These are phyloP conservation scores for Berkeleyomyces rouxiae DNA, from an alignment of 2,329 filamentous ascomycete genomes.

Conservation along the genomic window DNA sequence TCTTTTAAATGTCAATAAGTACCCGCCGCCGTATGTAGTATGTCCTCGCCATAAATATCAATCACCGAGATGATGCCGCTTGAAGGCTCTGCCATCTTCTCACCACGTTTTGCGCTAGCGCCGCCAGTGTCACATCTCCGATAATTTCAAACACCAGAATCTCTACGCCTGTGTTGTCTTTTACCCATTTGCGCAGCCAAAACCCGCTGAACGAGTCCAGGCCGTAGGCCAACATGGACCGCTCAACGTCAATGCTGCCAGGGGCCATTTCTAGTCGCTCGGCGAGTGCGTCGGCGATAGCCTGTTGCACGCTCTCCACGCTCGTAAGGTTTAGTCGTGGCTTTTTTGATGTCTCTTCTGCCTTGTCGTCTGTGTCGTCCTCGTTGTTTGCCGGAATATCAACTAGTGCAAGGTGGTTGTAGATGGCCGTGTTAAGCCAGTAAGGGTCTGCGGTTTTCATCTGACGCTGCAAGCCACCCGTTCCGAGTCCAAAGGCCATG, in stretches of 20 bases:
- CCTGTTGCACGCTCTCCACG: slow-evolving; percentile 22
- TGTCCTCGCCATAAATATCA: neutral
- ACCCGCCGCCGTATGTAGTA: neutral
- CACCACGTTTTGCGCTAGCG: slow-evolving; percentile 24
- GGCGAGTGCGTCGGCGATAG: slow-evolving; percentile 18
- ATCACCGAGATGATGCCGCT: neutral
- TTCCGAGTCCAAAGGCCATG: slow-evolving; percentile 36
- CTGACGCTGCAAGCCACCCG: slow-evolving; percentile 35
- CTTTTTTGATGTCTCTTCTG: slow-evolving; percentile 14
- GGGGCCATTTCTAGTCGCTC: slow-evolving; percentile 27
- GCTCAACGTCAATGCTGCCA: slow-evolving; percentile 28
- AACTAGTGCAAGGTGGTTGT: slow-evolving; percentile 30
- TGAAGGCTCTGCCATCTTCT: slow-evolving; percentile 17
- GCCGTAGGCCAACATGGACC: slow-evolving; percentile 29
- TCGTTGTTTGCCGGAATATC: slow-evolving; percentile 21
- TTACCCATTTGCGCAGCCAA: slow-evolving; percentile 35
- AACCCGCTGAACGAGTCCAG: slow-evolving; percentile 37
- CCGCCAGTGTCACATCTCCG: slow-evolving; percentile 25
- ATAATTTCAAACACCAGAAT: slow-evolving; percentile 33
- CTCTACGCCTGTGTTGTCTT: slow-evolving; percentile 27
- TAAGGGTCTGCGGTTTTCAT: slow-evolving; percentile 37
- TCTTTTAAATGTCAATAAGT: neutral
- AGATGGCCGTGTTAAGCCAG: slow-evolving; percentile 35
- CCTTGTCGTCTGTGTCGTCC: slow-evolving; percentile 11
- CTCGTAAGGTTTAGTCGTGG: slow-evolving; percentile 15